A percentile compares a stretch with the other conserved stretches of the same genome.
Conservation (phyloP, 805 yeast genomes). For the Ogataea glucozyma region DNA sequence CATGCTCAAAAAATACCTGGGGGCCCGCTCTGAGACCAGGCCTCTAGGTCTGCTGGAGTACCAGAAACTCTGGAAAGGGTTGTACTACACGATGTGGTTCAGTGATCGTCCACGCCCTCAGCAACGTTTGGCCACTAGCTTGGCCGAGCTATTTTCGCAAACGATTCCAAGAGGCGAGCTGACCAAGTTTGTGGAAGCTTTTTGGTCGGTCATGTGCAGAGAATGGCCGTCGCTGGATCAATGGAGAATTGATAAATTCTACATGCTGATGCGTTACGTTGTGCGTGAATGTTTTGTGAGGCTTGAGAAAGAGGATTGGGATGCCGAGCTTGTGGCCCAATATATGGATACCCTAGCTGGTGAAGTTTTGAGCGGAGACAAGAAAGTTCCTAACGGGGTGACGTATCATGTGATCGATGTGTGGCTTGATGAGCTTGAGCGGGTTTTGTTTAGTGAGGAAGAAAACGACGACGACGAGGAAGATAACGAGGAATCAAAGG, state of each 20-base stretch:
- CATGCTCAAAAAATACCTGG: constrained; percentile 59
- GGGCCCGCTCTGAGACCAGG: constrained; percentile 42
- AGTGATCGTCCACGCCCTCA: constrained; percentile 93
- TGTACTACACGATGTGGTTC: constrained; percentile 95
- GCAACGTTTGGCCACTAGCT: constrained; percentile 72
- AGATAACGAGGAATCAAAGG: constrained; percentile 42
- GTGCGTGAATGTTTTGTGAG: constrained; percentile 63
- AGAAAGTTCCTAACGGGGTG: constrained; percentile 67
- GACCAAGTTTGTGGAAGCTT: constrained; percentile 61
- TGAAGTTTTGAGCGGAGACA: constrained; percentile 51
- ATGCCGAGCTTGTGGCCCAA: constrained; percentile 42
- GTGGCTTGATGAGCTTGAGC: constrained; percentile 79
- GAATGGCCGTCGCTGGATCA: constrained; percentile 89
- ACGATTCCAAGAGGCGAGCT: constrained; percentile 45
- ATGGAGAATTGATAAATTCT: constrained; percentile 84
- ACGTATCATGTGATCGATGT: constrained; percentile 86
- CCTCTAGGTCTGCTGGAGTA: constrained; percentile 54
- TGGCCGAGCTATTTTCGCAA: constrained; percentile 57
- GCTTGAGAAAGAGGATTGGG: constrained; percentile 57
- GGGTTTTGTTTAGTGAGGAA: constrained; percentile 51
- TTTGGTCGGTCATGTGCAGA: constrained; percentile 73
- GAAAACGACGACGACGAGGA: constrained; percentile 49
- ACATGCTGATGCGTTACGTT: constrained; percentile 76
- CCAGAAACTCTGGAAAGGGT: constrained; percentile 94
- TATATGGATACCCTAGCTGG: constrained; percentile 42